Evolutionary conservation across 1,284 basidiomycete genomes (phyloP), one percentile per base, ranked within the genome.

Genomic region (Rhodotorula sp.): DNA sequence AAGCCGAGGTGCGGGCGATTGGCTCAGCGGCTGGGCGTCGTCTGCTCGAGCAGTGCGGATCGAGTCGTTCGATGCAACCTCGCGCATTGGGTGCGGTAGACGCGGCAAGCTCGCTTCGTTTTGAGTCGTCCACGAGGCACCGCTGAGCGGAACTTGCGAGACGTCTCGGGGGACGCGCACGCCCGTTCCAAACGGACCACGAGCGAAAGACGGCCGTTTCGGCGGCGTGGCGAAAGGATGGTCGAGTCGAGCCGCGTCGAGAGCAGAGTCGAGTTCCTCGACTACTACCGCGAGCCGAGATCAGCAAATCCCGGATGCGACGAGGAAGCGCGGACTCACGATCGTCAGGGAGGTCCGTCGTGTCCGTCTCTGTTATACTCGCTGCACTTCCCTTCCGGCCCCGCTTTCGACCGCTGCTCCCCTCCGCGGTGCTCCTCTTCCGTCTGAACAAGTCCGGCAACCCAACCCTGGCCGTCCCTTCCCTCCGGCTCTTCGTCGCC

Each of bases 61-160:
- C 37, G 76, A 74, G 55, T 77, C 76, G 62, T 65, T 71, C 22
- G 69, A 72, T 16, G 68, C 64, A 20, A 75, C 73, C 30, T 71
- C 70, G 11, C 71, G 67, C 69, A 74, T 73, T 20, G 60, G 22
- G n/a, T 48, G 59, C 11, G 6, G 50, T n/a, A 10, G n/a, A 26
- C 15, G 56, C 62, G 18, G 30, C 31, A 22, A 30, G 31, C 11
- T 18, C 16, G 26, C 30, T 31, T 34, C 34, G 16, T 2, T 16
- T 2, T n/a, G 18, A 26, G 1, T n/a, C 9, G 6, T n/a, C 24
- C 15, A 31, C 15, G 16, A 26, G 10, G 5, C 26, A 13, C 44
- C 15, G 53, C 31, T 20, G 11, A 31, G 28, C 20, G 18, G 40
- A 28, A 16, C 24, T n/a, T 54, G 54, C 16, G 26, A 20, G 18